These are phyloP conservation scores for Solanum habrochaites DNA, from an alignment of 257 asterid genomes.

Conservation along the genomic window DNA sequence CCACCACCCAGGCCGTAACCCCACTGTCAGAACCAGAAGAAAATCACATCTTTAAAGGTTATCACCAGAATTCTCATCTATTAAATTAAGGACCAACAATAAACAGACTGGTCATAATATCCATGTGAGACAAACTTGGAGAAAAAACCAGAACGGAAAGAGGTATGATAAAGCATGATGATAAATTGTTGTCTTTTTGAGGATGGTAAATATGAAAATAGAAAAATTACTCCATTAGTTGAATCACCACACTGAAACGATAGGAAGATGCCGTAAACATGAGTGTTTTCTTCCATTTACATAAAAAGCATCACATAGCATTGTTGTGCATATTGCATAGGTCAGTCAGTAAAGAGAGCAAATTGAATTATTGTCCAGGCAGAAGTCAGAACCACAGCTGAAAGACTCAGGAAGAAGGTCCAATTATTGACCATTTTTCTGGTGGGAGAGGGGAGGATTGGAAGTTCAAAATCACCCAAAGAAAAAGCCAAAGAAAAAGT, in stretches of 20 bases:
- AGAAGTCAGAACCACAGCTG: background rate
- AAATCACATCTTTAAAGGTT: background rate
- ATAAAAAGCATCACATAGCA: background rate
- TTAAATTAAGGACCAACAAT: background rate
- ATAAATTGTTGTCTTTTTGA: background rate
- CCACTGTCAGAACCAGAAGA: constrained; percentile 48
- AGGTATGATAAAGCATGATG: background rate
- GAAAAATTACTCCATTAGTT: background rate
- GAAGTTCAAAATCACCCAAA: background rate
- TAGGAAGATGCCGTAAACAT: background rate
- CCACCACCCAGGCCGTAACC: constrained; percentile 55
- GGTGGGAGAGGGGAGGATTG: background rate
- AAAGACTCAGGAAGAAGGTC: background rate
- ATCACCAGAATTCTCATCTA: background rate
- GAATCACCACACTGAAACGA: background rate
- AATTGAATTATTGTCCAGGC: background rate
- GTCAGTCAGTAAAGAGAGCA: background rate
- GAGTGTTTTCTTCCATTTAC: background rate
- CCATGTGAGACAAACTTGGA: background rate
- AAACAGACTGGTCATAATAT: background rate
- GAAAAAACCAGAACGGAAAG: background rate
- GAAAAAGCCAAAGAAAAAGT: background rate
- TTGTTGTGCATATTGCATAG: background rate
- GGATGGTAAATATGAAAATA: background rate
- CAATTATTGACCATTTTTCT: background rate